phyloP scores from a whole-genome alignment of 2,329 filamentous ascomycete species.

The Trichoderma breve region DNA sequence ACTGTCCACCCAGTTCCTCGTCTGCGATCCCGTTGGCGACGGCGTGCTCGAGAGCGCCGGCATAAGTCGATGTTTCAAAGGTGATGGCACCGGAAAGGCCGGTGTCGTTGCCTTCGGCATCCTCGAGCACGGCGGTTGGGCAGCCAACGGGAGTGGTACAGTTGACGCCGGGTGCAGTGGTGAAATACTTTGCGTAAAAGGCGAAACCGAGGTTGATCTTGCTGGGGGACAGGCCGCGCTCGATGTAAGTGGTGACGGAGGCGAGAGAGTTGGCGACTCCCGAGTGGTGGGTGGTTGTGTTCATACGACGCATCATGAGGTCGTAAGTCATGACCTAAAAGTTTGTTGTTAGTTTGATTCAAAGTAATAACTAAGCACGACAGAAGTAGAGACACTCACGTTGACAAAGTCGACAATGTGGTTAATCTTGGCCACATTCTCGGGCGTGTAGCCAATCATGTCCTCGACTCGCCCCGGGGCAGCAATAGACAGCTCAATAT shows the following conservation, averaged over 20 bases:
- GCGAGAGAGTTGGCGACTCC: constrained; percentile 54
- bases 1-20: constrained; percentile 51
- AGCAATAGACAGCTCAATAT: constrained; percentile 61
- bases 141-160: constrained; percentile 56
- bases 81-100: constrained; percentile 46
- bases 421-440: constrained; percentile 58
- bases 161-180: constrained; percentile 45
- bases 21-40: constrained; percentile 42
- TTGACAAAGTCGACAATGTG: constrained; percentile 64
- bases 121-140: constrained; percentile 57
- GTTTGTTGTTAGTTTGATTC: fast-evolving
- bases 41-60: constrained; percentile 41
- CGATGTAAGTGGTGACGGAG: constrained; percentile 58
- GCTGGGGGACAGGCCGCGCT: constrained; percentile 51
- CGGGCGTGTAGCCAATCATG: constrained; percentile 64
- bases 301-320: constrained; percentile 70
- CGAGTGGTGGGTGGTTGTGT: constrained; percentile 61
- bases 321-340: constrained; percentile 66
- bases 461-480: constrained; percentile 62
- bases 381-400: constrained; percentile 24
- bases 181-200: constrained; percentile 69
- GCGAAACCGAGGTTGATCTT: constrained; percentile 66
- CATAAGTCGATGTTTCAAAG: constrained; percentile 38
- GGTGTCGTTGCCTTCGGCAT: constrained; percentile 57
- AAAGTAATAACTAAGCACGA: fast-evolving